Evolutionary conservation across 305 asterid species (phyloP).

Genomic region (Striga hermonthica): DNA sequence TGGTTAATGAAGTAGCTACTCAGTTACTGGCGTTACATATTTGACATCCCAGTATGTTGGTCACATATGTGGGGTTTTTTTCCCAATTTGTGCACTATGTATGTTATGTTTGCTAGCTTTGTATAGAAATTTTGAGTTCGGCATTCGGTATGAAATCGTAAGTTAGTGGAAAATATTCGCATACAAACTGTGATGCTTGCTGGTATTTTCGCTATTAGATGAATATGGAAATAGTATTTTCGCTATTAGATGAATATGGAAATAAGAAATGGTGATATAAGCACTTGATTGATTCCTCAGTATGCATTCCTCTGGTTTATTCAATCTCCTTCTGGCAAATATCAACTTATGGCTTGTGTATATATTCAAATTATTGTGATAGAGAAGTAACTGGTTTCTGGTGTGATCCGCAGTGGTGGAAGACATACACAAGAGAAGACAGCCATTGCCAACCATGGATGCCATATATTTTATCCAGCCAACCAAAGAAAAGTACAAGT

Average conservation of each 20-base stretch:
- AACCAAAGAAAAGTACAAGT: constrained; percentile 80
- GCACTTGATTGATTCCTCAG: constrained; percentile 9
- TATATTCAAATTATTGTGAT: constrained; percentile 17
- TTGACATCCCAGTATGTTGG: constrained; percentile 1
- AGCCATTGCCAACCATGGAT: constrained; percentile 96
- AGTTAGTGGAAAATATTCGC: constrained; percentile 6
- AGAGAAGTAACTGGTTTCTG: constrained; percentile 33
- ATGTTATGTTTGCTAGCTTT: constrained; percentile 18
- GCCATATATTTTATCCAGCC: constrained; percentile 97
- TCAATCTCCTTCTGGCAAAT: constrained; percentile 9
- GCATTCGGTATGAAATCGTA: neutral
- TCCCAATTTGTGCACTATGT: neutral
- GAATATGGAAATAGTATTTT: constrained; percentile 19
- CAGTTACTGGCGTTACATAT: constrained; percentile 1
- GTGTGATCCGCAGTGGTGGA: constrained; percentile 84
- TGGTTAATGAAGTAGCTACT: constrained; percentile 20
- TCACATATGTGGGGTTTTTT: too few species aligned
- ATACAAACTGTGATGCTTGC: constrained; percentile 9
- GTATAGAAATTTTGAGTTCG: neutral
- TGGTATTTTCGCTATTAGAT: constrained; percentile 7
- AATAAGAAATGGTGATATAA: constrained; percentile 17
- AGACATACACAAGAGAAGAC: constrained; percentile 95
- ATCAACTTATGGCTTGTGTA: constrained; percentile 21
- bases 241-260: constrained; percentile 18
- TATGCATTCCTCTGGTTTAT: constrained; percentile 6